A percentile compares a stretch with the other conserved stretches of the same genome.
phyloP scores from a whole-genome alignment of 179 eudicot genomes.

The Beta lomatogona region DNA sequence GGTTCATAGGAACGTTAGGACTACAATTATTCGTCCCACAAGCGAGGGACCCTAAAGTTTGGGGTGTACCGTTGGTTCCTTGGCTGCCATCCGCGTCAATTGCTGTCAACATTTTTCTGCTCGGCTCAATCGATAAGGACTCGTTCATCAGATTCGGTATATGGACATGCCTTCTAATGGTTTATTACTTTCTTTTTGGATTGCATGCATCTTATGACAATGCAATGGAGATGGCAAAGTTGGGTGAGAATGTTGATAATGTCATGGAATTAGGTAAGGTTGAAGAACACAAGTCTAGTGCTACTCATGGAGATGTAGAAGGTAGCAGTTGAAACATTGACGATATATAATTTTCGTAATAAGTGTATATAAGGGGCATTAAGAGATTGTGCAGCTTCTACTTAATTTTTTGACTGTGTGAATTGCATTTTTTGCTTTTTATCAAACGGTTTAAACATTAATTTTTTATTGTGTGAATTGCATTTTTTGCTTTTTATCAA shows the following conservation, averaged over 20 bases:
- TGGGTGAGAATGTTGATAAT: not conserved
- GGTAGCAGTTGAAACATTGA: constrained; percentile 2
- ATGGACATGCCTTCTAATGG: constrained; percentile 55
- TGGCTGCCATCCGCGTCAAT: constrained; percentile 72
- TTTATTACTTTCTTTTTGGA: constrained; percentile 60
- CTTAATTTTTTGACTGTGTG: too few relatives aligned
- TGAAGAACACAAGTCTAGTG: constrained; percentile 9
- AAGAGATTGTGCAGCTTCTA: too few relatives aligned
- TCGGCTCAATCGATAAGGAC: constrained; percentile 64
- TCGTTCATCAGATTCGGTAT: constrained; percentile 60
- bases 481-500: too few relatives aligned
- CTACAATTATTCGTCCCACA: constrained; percentile 46
- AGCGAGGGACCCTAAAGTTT: constrained; percentile 53
- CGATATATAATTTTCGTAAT: not conserved
- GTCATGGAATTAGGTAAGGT: constrained; percentile 23
- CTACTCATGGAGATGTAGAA: not conserved
- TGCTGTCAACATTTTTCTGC: constrained; percentile 62
- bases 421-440: too few relatives aligned
- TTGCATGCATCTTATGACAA: constrained; percentile 76
- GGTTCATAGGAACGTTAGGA: constrained; percentile 54
- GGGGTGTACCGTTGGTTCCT: constrained; percentile 83
- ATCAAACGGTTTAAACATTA: too few relatives aligned
- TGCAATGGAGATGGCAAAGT: constrained; percentile 39
- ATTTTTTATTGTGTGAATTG: too few relatives aligned
- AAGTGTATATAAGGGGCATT: too few relatives aligned